Evolutionary conservation across 169 alveolate species (phyloP).

Genomic region (Babesia microti): DNA sequence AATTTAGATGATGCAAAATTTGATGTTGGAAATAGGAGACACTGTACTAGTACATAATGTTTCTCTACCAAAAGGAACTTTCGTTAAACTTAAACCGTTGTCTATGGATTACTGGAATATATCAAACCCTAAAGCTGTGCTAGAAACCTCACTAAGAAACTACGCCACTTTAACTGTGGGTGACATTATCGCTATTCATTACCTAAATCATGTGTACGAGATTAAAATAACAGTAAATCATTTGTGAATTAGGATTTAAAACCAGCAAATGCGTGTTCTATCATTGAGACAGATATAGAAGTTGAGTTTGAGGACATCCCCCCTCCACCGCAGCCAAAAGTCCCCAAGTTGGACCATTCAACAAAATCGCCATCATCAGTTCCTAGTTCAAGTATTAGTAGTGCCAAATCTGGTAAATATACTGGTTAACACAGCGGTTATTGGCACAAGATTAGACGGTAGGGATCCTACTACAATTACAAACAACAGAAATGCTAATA

Average conservation of each 20-base stretch:
- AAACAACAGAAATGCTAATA: constrained; percentile 3
- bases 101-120: constrained; percentile 81
- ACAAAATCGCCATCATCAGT: no score
- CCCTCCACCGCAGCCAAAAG: constrained; percentile 50
- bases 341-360: constrained; percentile 2
- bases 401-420: no score
- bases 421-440: not conserved
- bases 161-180: constrained; percentile 84
- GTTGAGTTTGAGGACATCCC: constrained; percentile 78
- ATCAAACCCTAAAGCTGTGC: constrained; percentile 88
- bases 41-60: constrained; percentile 71
- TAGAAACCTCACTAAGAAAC: constrained; percentile 81
- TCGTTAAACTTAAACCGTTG: constrained; percentile 81
- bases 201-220: constrained; percentile 72
- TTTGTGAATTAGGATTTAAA: constrained; percentile 53
- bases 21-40: constrained; percentile 77
- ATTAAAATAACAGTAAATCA: constrained; percentile 71
- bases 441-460: constrained; percentile 41
- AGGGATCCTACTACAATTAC: constrained; percentile 9
- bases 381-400: no score
- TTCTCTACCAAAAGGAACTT: constrained; percentile 75
- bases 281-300: constrained; percentile 86
- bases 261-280: constrained; percentile 82
- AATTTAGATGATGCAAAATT: constrained; percentile 78
- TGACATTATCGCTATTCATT: constrained; percentile 78